Evolutionary conservation across 192 early-diverging fungal species (phyloP).

Genomic region (Thamnidium elegans): DNA sequence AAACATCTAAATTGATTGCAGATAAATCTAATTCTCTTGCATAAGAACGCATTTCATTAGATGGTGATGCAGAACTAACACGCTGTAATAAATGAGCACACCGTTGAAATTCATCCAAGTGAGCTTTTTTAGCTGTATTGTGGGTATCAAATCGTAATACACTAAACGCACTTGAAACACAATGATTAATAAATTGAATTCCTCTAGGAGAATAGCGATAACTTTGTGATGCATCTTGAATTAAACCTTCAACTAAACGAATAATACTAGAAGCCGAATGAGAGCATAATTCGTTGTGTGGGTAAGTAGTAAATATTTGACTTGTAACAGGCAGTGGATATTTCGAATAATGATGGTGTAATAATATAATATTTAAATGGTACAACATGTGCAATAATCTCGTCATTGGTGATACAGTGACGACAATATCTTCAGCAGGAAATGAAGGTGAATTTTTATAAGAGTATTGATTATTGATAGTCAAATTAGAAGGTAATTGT

Average conservation of each 20-base stretch:
- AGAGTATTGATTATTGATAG: background rate
- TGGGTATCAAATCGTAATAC: background rate
- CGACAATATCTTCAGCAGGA: background rate
- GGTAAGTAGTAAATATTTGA: background rate
- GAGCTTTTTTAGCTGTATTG: background rate
- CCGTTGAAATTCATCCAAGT: constrained; percentile 9
- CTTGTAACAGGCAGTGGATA: constrained; percentile 5
- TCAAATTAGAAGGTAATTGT: background rate
- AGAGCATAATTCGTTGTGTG: constrained; percentile 1
- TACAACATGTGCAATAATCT: constrained; percentile 19
- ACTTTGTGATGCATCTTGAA: background rate
- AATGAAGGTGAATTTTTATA: background rate
- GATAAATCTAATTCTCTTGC: constrained; percentile 13
- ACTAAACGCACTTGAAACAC: constrained; percentile 1
- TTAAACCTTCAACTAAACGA: constrained; percentile 8
- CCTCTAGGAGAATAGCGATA: constrained; percentile 6
- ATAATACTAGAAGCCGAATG: constrained; percentile 11
- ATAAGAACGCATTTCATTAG: constrained; percentile 15
- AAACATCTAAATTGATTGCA: background rate
- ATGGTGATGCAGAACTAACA: constrained; percentile 12
- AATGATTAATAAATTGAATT: constrained; percentile 6
- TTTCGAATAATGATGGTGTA: constrained; percentile 4
- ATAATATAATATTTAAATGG: constrained; percentile 18
- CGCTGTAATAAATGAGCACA: constrained; percentile 6
- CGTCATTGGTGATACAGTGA: background rate